Evolutionary conservation across 139 green algal genomes (phyloP).

Genomic region (Tetradesmus lagerheimii): DNA sequence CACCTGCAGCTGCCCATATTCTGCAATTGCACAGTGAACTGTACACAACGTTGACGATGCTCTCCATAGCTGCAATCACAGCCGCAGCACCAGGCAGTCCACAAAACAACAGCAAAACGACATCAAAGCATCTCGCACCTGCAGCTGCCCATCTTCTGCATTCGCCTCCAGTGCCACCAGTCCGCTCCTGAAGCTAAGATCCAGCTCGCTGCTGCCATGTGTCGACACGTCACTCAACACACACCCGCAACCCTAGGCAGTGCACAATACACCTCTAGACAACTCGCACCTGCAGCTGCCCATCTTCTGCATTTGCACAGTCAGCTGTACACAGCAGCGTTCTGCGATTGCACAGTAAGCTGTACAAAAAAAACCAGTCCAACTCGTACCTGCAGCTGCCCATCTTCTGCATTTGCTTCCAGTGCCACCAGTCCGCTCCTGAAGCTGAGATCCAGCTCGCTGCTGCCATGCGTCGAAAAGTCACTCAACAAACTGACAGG

Average conservation of each 20-base stretch:
- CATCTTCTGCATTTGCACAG: background rate
- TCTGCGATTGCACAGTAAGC: no score
- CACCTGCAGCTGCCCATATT: background rate
- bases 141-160: background rate
- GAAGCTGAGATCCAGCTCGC: conserved; percentile 1
- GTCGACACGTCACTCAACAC: background rate
- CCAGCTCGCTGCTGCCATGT: background rate
- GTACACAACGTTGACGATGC: background rate
- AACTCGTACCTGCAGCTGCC: background rate
- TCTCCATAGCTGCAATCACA: background rate
- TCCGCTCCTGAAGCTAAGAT: background rate
- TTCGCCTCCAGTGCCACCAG: background rate
- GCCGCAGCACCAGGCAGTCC: no score
- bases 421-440: background rate
- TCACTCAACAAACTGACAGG: background rate
- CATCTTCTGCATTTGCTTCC: background rate
- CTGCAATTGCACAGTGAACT: background rate
- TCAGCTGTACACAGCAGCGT: no score
- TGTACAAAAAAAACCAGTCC: no score
- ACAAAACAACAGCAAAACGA: background rate
- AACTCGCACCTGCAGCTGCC: conserved; percentile 4
- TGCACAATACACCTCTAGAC: no score
- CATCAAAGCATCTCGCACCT: background rate
- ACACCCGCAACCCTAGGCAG: no score
- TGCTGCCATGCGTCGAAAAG: background rate